These are phyloP conservation scores for Tephrocybe sp. DNA, from an alignment of 768 basidiomycete species.

Conservation along the genomic window DNA sequence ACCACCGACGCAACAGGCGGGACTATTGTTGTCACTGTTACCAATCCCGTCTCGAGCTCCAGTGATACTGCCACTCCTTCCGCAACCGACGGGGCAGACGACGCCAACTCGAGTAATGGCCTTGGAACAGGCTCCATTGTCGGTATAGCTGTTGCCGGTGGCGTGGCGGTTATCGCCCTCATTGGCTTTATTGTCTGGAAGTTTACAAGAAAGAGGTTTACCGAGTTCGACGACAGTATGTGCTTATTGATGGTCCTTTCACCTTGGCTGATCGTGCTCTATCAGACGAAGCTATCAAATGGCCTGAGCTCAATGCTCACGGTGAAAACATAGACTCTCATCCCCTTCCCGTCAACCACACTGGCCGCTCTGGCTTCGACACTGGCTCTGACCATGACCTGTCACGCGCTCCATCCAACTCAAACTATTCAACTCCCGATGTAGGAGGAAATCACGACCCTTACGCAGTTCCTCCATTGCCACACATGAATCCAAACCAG, in stretches of 20 bases:
- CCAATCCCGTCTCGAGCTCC: conserved; percentile 24
- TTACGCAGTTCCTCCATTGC: conserved; percentile 80
- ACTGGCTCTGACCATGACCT: conserved; percentile 59
- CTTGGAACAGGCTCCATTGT: conserved; percentile 71
- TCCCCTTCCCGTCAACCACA: conserved; percentile 65
- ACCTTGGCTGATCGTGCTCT: conserved; percentile 2
- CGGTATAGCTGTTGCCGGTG: conserved; percentile 79
- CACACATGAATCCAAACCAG: conserved; percentile 74
- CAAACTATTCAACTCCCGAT: conserved; percentile 48
- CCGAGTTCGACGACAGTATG: conserved; percentile 78
- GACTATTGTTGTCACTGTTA: conserved; percentile 25
- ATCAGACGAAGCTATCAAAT: conserved; percentile 82
- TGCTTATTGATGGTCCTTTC: conserved; percentile 16
- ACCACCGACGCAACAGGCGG: conserved; percentile 20
- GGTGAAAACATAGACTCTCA: conserved; percentile 46
- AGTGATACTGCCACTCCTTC: conserved; percentile 25
- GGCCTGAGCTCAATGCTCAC: conserved; percentile 83
- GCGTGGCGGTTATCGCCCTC: conserved; percentile 69
- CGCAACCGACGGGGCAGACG: conserved; percentile 20
- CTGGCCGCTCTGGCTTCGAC: conserved; percentile 73
- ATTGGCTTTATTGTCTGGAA: conserved; percentile 83
- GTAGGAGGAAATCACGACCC: conserved; percentile 55
- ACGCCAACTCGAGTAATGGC: conserved; percentile 29
- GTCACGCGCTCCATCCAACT: conserved; percentile 46
- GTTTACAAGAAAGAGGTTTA: conserved; percentile 74